phyloP scores from a whole-genome alignment of 805 yeast species.

The Groenewaldozyma tartarivorans region DNA sequence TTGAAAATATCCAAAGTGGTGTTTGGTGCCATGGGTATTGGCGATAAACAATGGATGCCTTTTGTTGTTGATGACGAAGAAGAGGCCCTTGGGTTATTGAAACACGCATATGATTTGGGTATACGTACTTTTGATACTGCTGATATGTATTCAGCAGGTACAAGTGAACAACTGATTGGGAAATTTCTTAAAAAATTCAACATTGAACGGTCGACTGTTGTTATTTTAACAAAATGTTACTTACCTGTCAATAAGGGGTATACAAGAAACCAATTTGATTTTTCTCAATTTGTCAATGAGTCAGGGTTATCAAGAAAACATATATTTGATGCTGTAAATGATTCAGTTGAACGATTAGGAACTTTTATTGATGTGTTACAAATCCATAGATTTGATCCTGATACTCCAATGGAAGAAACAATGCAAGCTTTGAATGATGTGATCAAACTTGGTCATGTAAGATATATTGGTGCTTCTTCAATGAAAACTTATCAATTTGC shows the following conservation, averaged over 20 bases:
- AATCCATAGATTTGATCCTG: conserved; percentile 45
- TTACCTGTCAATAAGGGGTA: too few relatives aligned
- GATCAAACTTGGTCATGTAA: conserved; percentile 35
- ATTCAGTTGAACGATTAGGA: conserved; percentile 35
- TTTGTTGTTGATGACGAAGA: conserved; percentile 41
- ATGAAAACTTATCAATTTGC: conserved; percentile 50
- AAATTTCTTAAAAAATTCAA: conserved; percentile 43
- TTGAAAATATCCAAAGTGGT: conserved; percentile 29
- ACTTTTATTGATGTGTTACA: conserved; percentile 45
- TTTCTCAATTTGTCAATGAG: conserved; percentile 23
- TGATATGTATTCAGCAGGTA: conserved; percentile 35
- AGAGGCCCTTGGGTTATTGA: conserved; percentile 33
- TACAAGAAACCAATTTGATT: too few relatives aligned
- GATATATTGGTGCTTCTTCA: conserved; percentile 57
- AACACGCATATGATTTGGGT: conserved; percentile 37
- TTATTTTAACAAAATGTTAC: conserved; percentile 42
- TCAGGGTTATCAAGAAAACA: conserved; percentile 38
- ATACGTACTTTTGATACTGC: conserved; percentile 39
- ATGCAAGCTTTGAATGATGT: conserved; percentile 49
- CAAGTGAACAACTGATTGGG: conserved; percentile 41
- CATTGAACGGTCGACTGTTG: conserved; percentile 45
- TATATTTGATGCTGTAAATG: conserved; percentile 37
- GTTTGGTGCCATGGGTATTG: conserved; percentile 33
- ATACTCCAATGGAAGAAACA: conserved; percentile 41
- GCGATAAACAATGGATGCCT: conserved; percentile 28